Conservation (phyloP, 2,329 filamentous ascomycete species). For the Rhinocladiella mackenziei region DNA sequence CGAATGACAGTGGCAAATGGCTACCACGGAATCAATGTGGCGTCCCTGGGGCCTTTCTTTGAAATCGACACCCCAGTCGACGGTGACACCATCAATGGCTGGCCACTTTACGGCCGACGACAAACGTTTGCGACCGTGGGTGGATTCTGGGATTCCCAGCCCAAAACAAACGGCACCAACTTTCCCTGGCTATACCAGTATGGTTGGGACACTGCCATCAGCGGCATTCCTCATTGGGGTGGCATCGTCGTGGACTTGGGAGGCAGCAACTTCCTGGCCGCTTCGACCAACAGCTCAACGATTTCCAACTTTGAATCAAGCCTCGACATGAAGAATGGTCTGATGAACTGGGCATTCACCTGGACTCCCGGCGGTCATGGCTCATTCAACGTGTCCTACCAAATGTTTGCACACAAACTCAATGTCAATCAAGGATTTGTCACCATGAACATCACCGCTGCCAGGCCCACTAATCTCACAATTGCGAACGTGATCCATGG, state of each 20-base stretch:
- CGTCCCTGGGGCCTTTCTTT: conserved; percentile 61
- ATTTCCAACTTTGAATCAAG: conserved; percentile 60
- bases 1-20: conserved; percentile 60
- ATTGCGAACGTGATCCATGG: conserved; percentile 67
- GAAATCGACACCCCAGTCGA: conserved; percentile 51
- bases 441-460: conserved; percentile 56
- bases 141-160: conserved; percentile 62
- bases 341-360: conserved; percentile 61
- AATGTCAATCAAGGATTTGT: conserved; percentile 60
- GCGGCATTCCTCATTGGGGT: conserved; percentile 66
- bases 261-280: conserved; percentile 54
- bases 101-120: conserved; percentile 62
- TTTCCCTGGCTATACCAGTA: conserved; percentile 67
- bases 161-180: conserved; percentile 57
- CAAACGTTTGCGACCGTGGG: conserved; percentile 65
- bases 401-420: conserved; percentile 63
- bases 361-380: conserved; percentile 56
- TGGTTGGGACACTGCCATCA: conserved; percentile 66
- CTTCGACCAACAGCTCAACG: conserved; percentile 55
- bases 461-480: conserved; percentile 51
- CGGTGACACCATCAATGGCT: conserved; percentile 58
- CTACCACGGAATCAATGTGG: conserved; percentile 61
- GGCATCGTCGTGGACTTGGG: conserved; percentile 57
- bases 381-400: conserved; percentile 58
- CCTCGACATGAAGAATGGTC: conserved; percentile 60